These are phyloP conservation scores for Cyberlindnera sargentensis DNA, from an alignment of 805 yeast genomes.

Conservation along the genomic window DNA sequence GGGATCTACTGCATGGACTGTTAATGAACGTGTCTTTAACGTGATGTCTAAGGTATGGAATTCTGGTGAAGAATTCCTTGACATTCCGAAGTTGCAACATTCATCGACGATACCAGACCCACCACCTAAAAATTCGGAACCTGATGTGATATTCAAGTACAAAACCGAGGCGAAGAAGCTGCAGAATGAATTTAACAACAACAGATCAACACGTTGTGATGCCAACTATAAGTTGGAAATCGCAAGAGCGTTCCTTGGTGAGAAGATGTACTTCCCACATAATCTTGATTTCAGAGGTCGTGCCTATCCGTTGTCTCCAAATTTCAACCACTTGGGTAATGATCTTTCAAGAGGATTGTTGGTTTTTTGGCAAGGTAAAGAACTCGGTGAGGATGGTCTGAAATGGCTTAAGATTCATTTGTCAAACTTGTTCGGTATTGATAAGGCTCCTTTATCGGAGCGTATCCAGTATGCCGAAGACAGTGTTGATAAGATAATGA, in stretches of 20 bases:
- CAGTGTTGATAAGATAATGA: slow-evolving; percentile 45
- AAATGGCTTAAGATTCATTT: slow-evolving; percentile 72
- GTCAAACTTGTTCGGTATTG: slow-evolving; percentile 68
- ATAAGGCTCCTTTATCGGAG: slow-evolving; percentile 61
- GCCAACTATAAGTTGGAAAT: slow-evolving; percentile 89
- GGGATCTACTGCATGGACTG: slow-evolving; percentile 90
- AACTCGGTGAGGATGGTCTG: slow-evolving; percentile 56
- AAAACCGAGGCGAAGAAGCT: slow-evolving; percentile 50
- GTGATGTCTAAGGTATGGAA: slow-evolving; percentile 82
- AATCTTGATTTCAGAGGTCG: slow-evolving; percentile 79
- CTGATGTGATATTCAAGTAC: slow-evolving; percentile 62
- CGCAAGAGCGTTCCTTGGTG: slow-evolving; percentile 87
- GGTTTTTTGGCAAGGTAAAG: slow-evolving; percentile 71
- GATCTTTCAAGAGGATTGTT: slow-evolving; percentile 70
- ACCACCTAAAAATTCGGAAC: slow-evolving; percentile 66
- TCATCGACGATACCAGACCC: slow-evolving; percentile 42
- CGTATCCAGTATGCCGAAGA: slow-evolving; percentile 54
- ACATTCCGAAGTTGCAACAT: slow-evolving; percentile 56
- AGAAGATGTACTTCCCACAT: slow-evolving; percentile 72
- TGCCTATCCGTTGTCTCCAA: slow-evolving; percentile 76
- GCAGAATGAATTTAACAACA: slow-evolving; percentile 54
- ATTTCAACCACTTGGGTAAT: slow-evolving; percentile 74
- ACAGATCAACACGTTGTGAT: slow-evolving; percentile 88
- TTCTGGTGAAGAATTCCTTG: slow-evolving; percentile 64
- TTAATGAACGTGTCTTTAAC: slow-evolving; percentile 63